These are phyloP conservation scores for Erysimum cheiranthoides DNA, from an alignment of 345 rosid genomes.

Conservation along the genomic window DNA sequence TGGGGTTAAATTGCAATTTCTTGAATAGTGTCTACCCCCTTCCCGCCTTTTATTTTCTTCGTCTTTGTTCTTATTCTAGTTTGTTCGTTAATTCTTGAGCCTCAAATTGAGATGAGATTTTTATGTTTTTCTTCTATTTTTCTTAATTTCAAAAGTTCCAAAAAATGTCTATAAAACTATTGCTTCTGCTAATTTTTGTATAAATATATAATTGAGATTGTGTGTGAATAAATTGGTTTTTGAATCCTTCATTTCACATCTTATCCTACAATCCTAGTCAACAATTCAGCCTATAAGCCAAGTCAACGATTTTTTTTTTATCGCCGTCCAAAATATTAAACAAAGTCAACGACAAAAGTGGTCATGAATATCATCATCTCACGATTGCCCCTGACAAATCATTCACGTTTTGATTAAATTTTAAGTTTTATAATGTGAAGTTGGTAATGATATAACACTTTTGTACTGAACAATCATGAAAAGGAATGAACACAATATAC, in stretches of 20 bases:
- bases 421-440: slow-evolving; percentile 6
- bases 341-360: slow-evolving; percentile 29
- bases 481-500: too few species aligned
- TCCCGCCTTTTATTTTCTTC: slow-evolving; percentile 1
- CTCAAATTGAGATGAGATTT: slow-evolving; percentile 46
- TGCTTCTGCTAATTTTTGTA: slow-evolving; percentile 33
- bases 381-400: slow-evolving; percentile 1
- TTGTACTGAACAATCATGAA: too few species aligned
- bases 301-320: not conserved
- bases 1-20: slow-evolving; percentile 35
- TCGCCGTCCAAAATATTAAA: slow-evolving; percentile 25
- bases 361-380: slow-evolving; percentile 1
- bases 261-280: slow-evolving; percentile 4
- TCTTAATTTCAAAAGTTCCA: slow-evolving; percentile 11
- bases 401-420: not conserved
- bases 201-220: slow-evolving; percentile 28
- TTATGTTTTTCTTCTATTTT: not conserved
- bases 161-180: slow-evolving; percentile 31
- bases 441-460: too few species aligned
- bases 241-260: slow-evolving; percentile 14
- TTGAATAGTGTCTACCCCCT: slow-evolving; percentile 22
- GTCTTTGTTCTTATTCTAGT: slow-evolving; percentile 14
- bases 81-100: slow-evolving; percentile 44
- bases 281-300: not conserved
- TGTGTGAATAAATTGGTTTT: slow-evolving; percentile 36